phyloP scores from a whole-genome alignment of 2,329 filamentous ascomycete genomes.

The Colletotrichum eremochloae region DNA sequence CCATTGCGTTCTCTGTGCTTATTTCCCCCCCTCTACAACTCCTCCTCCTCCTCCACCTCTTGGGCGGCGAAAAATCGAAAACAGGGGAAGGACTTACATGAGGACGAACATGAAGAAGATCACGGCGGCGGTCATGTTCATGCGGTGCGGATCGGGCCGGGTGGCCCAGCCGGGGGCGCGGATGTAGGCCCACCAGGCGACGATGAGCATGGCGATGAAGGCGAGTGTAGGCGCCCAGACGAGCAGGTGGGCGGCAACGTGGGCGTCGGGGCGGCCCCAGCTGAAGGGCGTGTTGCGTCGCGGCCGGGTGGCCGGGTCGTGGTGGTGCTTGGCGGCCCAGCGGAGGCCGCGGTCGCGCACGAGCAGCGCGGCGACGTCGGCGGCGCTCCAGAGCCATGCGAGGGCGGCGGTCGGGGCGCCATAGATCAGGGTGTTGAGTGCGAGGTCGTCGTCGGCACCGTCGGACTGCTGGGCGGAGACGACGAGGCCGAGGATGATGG shows the following conservation, averaged over 20 bases:
- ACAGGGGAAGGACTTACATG: not conserved
- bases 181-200: not conserved
- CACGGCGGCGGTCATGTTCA: conserved; percentile 3
- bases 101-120: conserved; percentile 36
- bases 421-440: not conserved
- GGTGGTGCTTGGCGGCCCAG: conserved; percentile 16
- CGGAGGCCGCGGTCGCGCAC: conserved; percentile 25
- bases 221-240: conserved; percentile 32
- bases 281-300: conserved; percentile 31
- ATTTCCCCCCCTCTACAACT: no score
- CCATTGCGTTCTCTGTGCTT: no score
- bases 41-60: no score
- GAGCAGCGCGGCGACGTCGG: conserved; percentile 31
- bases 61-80: no score
- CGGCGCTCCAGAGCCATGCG: conserved; percentile 27
- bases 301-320: not conserved
- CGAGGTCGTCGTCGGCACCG: not conserved
- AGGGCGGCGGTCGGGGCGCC: conserved; percentile 27
- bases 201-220: not conserved
- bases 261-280: conserved; percentile 19
- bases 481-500: conserved; percentile 31
- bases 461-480: not conserved
- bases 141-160: not conserved
- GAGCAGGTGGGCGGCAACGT: conserved; percentile 34
- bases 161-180: not conserved